Evolutionary conservation across 768 basidiomycete genomes (phyloP), one percentile per base, ranked within the genome.

Genomic region (Amanita molliuscula): DNA sequence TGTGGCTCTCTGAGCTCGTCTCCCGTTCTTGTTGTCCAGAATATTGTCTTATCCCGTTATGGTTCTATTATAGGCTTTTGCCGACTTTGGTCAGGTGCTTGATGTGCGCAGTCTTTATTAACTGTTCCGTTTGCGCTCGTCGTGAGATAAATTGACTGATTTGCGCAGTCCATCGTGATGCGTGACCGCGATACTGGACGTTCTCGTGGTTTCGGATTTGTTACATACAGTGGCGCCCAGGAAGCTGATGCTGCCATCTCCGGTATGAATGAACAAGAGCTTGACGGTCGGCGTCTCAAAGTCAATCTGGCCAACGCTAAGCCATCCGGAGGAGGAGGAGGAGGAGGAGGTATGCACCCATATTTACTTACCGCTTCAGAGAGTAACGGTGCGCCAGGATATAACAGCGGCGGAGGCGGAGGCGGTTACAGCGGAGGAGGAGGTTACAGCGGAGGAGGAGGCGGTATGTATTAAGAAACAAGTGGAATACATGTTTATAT

Each of bases 131-230:
- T 55, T 58, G 52, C 46, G 47, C 55, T 56, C 48, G 56, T 61
- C 52, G 56, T 62, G 37, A 53, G 53, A 62, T 60, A 62, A 58
- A 65, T 64, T 66, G 65, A 62, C 70, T 71, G 59, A 65, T 58
- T 56, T 58, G 65, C 68, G 56, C 68, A 96, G 91, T 88, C 87
- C 59, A 92, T 95, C 71, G 92, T 95, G 67, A 95, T 95, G 93
- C 87, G 90, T 73, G 94, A 98, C 72, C 90, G 93, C 64, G 95
- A 96, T 64, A 97, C 95, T 57, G 88, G 90, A 53, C 90, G 94
- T 63, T 95, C 91, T 56, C 86, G 94, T 64, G 94, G 94, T 62
- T 97, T 97, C 66, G 94, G 94, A 55, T 97, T 97, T 70, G 93
- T 97, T 54, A 93, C 88, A 48, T 93, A 73, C 66, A 65, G 72